Percentiles rank a stretch among this genome's conserved stretches.
Evolutionary conservation across 179 eudicot genomes (phyloP).

Genomic region (Silene noctiflora): DNA sequence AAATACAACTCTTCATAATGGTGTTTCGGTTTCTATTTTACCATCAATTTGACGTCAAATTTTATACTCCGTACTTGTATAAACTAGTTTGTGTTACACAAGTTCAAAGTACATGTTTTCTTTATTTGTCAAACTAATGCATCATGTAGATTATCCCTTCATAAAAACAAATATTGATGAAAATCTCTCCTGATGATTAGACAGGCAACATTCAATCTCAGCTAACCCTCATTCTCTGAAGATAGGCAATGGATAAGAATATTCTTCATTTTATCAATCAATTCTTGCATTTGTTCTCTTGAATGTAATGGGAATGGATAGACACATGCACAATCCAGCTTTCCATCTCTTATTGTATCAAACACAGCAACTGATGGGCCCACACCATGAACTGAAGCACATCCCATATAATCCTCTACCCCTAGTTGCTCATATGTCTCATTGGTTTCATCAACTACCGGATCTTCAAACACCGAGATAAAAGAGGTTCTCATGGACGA

Average conservation of each 20-base stretch:
- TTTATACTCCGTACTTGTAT: no score
- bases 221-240: conserved; percentile 1
- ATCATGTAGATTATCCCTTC: no score
- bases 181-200: conserved; percentile 3
- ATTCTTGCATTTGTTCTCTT: conserved; percentile 70
- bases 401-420: conserved; percentile 63
- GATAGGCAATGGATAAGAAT: conserved; percentile 37
- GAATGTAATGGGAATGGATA: conserved; percentile 82
- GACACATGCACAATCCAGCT: conserved; percentile 68
- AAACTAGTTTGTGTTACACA: no score
- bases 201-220: not conserved
- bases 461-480: conserved; percentile 74
- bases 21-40: no score
- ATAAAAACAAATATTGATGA: not conserved
- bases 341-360: conserved; percentile 61
- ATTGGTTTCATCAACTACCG: conserved; percentile 41
- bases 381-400: conserved; percentile 77
- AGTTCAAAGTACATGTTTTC: no score
- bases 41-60: no score
- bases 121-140: no score
- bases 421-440: conserved; percentile 39
- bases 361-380: conserved; percentile 78
- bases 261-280: conserved; percentile 54
- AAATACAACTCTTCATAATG: no score
- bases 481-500: conserved; percentile 70